Evolutionary conservation across 1,284 basidiomycete genomes (phyloP).

Genomic region (Sanguinoderma infundibulare): DNA sequence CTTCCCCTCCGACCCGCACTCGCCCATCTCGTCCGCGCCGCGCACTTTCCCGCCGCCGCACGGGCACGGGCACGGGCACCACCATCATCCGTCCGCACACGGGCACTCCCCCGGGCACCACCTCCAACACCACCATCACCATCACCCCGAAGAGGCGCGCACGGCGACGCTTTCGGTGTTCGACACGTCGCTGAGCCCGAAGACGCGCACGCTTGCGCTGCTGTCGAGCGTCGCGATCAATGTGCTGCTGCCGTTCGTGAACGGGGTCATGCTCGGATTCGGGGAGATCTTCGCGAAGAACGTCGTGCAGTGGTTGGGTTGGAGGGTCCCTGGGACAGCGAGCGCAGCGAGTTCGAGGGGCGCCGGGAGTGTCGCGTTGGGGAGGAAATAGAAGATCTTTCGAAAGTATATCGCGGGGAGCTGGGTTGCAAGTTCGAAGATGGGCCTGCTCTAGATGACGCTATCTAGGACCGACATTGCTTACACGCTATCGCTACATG

Average conservation of each 20-base stretch:
- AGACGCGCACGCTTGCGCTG: constrained; percentile 73
- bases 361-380: constrained; percentile 38
- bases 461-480: constrained; percentile 2
- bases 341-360: constrained; percentile 17
- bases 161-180: constrained; percentile 84
- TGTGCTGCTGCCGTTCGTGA: constrained; percentile 91
- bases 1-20: constrained; percentile 59
- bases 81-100: constrained; percentile 33
- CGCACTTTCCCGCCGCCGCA: constrained; percentile 25
- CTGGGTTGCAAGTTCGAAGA: too few relatives aligned
- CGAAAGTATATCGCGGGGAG: too few relatives aligned
- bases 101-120: constrained; percentile 24
- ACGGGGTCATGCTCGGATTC: constrained; percentile 98
- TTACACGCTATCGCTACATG: constrained; percentile 7
- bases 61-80: constrained; percentile 18
- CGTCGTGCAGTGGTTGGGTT: constrained; percentile 68
- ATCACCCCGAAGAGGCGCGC: constrained; percentile 9
- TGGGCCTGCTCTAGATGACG: too few relatives aligned
- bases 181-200: constrained; percentile 65
- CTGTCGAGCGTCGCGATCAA: constrained; percentile 91
- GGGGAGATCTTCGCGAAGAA: constrained; percentile 97
- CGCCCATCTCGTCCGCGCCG: constrained; percentile 34
- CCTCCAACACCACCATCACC: constrained; percentile 31
- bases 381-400: constrained; percentile 12
- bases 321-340: constrained; percentile 38